Evolutionary conservation across 2,329 filamentous ascomycete species (phyloP).

Genomic region (Pseudogymnoascus sp.): DNA sequence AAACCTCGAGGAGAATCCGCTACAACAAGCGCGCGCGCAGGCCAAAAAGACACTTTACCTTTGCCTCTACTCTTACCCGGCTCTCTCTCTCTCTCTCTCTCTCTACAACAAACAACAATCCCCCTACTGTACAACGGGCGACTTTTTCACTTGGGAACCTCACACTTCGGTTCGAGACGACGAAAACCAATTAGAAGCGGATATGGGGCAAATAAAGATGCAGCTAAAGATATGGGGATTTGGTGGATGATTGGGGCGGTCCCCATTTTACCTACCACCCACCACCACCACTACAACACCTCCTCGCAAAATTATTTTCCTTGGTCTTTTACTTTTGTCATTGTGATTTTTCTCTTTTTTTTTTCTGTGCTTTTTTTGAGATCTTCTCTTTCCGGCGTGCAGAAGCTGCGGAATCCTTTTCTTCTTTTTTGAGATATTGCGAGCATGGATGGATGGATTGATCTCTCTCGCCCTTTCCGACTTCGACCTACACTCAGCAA

Average conservation of each 20-base stretch:
- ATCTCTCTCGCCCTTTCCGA: no score
- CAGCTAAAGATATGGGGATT: neutral
- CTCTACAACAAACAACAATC: neutral
- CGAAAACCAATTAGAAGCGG: neutral
- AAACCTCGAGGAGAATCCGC: neutral
- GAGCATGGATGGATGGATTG: neutral
- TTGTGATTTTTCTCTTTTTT: neutral
- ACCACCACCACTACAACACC: neutral
- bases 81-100: neutral
- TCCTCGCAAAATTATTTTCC: neutral
- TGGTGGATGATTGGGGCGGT: neutral
- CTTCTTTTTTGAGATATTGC: constrained; percentile 1
- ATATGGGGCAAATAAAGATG: neutral
- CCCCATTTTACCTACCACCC: neutral
- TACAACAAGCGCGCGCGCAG: neutral
- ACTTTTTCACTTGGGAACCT: neutral
- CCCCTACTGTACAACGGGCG: constrained; percentile 4
- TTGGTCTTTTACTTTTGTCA: neutral
- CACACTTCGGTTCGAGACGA: neutral
- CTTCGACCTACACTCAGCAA: neutral
- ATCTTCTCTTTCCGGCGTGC: neutral
- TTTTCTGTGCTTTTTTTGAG: neutral
- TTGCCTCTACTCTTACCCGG: neutral
- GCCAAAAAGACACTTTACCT: no score
- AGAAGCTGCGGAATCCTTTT: neutral